phyloP scores from a whole-genome alignment of 257 asterid genomes.

The Penstemon barbatus region DNA sequence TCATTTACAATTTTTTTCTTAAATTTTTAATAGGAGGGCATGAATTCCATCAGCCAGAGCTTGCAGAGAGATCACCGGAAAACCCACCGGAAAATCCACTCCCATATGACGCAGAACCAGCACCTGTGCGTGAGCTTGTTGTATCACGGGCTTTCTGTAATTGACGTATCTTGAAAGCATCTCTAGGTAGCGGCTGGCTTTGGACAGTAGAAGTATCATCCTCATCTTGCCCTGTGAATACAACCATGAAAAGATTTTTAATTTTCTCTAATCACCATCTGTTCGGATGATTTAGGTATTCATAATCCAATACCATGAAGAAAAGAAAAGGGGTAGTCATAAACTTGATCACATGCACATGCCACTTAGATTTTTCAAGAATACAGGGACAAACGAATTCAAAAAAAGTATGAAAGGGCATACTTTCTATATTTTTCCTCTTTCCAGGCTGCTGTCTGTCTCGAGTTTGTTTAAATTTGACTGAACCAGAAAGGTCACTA shows the following conservation, averaged over 20 bases:
- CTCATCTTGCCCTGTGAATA: constrained; percentile 65
- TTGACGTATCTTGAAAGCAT: constrained; percentile 84
- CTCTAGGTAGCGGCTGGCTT: constrained; percentile 85
- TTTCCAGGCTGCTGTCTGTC: constrained; percentile 65
- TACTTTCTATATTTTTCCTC: constrained; percentile 70
- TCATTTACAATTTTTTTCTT: constrained; percentile 10
- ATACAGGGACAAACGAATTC: background rate
- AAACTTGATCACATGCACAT: background rate
- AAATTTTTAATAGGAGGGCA: background rate
- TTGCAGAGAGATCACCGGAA: constrained; percentile 86
- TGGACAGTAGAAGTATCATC: constrained; percentile 66
- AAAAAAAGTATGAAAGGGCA: constrained; percentile 19
- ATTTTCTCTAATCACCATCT: background rate
- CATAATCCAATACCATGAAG: background rate
- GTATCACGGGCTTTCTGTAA: constrained; percentile 66
- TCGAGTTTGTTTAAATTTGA: constrained; percentile 56
- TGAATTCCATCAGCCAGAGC: constrained; percentile 50
- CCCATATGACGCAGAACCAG: constrained; percentile 84
- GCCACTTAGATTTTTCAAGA: background rate
- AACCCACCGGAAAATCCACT: constrained; percentile 95
- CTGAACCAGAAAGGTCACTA: constrained; percentile 60
- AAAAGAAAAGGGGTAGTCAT: background rate
- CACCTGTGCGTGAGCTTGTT: constrained; percentile 42
- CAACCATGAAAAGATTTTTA: background rate
- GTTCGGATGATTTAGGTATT: background rate